A percentile compares a stretch with the other conserved stretches of the same genome.
These are phyloP conservation scores for Acanthamoeba sp. DNA, from an alignment of 208 protist species.

Conservation along the genomic window DNA sequence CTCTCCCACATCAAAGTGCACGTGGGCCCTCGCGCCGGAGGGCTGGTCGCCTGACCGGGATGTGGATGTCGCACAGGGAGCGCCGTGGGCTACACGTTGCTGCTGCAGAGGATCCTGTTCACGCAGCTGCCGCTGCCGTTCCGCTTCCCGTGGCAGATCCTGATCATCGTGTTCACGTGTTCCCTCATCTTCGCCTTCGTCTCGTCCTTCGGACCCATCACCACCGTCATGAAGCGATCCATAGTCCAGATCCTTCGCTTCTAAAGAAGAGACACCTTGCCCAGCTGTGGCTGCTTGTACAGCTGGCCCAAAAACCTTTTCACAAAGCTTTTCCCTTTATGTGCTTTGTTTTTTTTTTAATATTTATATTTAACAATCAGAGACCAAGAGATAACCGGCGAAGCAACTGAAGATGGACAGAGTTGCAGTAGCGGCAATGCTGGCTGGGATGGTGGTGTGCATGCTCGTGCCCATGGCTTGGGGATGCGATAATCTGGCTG, in stretches of 20 bases:
- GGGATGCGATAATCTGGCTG: not conserved
- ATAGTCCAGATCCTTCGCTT: conserved; percentile 84
- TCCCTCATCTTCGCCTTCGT: conserved; percentile 84
- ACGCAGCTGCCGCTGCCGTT: conserved; percentile 94
- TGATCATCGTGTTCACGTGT: conserved; percentile 80
- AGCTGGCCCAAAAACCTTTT: too few species aligned
- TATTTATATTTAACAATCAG: too few species aligned
- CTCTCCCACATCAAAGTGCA: too few species aligned
- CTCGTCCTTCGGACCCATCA: conserved; percentile 81
- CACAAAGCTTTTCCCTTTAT: too few species aligned
- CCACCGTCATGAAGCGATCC: conserved; percentile 77
- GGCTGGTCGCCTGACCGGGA: too few species aligned
- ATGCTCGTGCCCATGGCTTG: not conserved
- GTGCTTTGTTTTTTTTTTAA: too few species aligned
- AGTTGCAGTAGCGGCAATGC: too few species aligned
- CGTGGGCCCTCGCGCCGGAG: too few species aligned
- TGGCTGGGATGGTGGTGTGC: not conserved
- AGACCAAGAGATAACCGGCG: not conserved
- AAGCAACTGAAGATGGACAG: too few species aligned
- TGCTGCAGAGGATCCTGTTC: conserved; percentile 93
- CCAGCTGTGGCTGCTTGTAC: not conserved
- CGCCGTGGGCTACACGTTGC: conserved; percentile 93
- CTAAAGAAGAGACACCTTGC: not conserved
- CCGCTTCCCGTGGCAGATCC: conserved; percentile 90
- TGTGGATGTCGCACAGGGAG: not conserved